A percentile compares a stretch with the other conserved stretches of the same genome.
Conservation (phyloP, 2,329 filamentous ascomycete genomes). For the Aplosporella prunicola region DNA sequence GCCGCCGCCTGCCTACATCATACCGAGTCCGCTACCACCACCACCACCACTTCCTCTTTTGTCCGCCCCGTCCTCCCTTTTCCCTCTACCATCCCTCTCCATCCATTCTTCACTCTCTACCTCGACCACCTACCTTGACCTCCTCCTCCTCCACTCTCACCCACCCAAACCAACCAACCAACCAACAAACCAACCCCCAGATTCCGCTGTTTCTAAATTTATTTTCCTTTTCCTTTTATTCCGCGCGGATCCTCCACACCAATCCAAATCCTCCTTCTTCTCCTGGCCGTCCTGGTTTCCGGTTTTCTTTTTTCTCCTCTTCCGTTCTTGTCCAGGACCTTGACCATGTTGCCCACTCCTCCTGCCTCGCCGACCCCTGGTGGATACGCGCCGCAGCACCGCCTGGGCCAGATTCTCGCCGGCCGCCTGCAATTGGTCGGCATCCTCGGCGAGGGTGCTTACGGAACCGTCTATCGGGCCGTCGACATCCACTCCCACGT, state of each 20-base stretch:
- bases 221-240: neutral
- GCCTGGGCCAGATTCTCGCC: constrained; percentile 74
- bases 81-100: constrained; percentile 2
- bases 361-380: constrained; percentile 39
- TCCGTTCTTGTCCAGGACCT: constrained; percentile 15
- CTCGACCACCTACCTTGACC: neutral
- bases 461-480: constrained; percentile 90
- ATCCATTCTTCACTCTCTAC: constrained; percentile 3
- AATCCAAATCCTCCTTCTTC: neutral
- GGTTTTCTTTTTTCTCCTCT: constrained; percentile 1
- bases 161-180: neutral
- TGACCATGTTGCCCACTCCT: constrained; percentile 43
- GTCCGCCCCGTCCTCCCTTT: constrained; percentile 3
- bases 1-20: constrained; percentile 8
- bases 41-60: neutral
- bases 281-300: no score
- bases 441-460: constrained; percentile 87
- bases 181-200: neutral
- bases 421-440: constrained; percentile 73
- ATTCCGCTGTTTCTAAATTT: neutral
- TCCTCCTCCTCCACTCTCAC: constrained; percentile 1
- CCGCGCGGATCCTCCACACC: neutral
- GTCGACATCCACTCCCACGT: constrained; percentile 71
- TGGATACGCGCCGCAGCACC: constrained; percentile 53
- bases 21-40: neutral